Evolutionary conservation across 2,329 filamentous ascomycete genomes (phyloP), one percentile per base, ranked within the genome.

Genomic region (Cercospora beticola): DNA sequence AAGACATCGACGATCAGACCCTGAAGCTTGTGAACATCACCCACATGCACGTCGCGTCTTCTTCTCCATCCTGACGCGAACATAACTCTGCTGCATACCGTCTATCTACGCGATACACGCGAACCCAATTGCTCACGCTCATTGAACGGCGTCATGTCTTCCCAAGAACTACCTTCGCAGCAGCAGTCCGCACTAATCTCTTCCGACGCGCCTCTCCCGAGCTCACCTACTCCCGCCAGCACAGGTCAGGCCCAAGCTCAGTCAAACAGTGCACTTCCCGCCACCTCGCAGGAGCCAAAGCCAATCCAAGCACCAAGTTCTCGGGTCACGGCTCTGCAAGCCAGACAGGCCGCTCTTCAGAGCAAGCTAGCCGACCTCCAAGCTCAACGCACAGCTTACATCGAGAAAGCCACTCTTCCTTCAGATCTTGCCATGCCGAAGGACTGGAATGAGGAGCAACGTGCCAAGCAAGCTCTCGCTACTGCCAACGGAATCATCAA

Each of bases 401-500:
- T 82, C 28, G 74, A 71, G 3, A 54, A 69, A 14, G 62, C 73
- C 21, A 74, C 65, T 40, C 71, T 76, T 3, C 76, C 72, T 58
- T 80, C 70, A 59, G 73, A 66, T 33, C 72, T 75, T 59, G 75
- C 49, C 49, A 74, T 72, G 71, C 75, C 66, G 3, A 59, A 30
- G n/a, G 68, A 74, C 31, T 73, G 73, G 70, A 65, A 26, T 21
- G 40, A 40, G 10, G 74, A 77, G 26, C 69, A 77, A 40, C 67
- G 70, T 46, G 60, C 71, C 26, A 67, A 70, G 30, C 73, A 73
- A 67, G 79, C 80, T 4, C 76, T 81, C 70, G 78, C 72, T 14
- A 81, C 83, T 10, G 83, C 87, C 0, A 81, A 85, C 49, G 79
- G 80, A 21, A 86, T 87, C 9, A 86, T 90, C 62, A 85, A 87